Base-by-base conservation (phyloP, 2,329 filamentous ascomycete species). In the Penicillium sp. region DNA sequence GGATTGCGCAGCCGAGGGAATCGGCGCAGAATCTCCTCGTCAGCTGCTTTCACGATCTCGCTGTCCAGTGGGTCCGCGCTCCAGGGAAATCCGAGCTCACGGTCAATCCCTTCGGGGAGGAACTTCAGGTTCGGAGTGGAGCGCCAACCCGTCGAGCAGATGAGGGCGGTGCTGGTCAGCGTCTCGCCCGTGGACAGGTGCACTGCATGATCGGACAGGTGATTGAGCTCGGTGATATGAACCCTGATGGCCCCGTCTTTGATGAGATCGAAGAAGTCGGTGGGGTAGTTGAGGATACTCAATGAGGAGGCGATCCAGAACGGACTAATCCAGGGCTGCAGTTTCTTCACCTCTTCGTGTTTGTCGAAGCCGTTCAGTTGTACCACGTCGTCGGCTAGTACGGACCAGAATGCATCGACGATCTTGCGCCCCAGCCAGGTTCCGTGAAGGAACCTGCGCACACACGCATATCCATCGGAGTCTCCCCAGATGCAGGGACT, bases 401-500 rank as follows among this genome's bases (percentile, higher is more conserved):
- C 61, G 1, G 56, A 51, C 78, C 79, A 83, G 57, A 82, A 82
- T 0, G 69, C 64, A 19, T 71, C 53, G 6, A 81, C 51, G 0
- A 61, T 60, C 6, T 68, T 69, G 9, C 75, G 67, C 2, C 78
- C 77, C 0, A 78, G 39, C 59, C 65, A 69, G 0, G 76, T 79
- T 2, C 64, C 59, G 45, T 81, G 77, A 14, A 81, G 53, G 37
- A 77, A 70, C 3, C 54, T 51, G 5, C 74, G 67, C 2, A 74
- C 50, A 8, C 50, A 54, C 7, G 36, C 6, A 21, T 76, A 84
- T 1, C 81, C 83, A 54, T 81, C 81, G 2, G 73, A 76, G 2
- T 73, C 69, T 4, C 81, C 83, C 81, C 83, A 90, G 10, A 84
- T 75, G 57, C 84, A 89, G 0, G 86, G 86, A 36, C 78, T 82